Evolutionary conservation across 2,329 filamentous ascomycete genomes (phyloP), one percentile per base, ranked within the genome.

Genomic region (Drechslerella dactyloides): DNA sequence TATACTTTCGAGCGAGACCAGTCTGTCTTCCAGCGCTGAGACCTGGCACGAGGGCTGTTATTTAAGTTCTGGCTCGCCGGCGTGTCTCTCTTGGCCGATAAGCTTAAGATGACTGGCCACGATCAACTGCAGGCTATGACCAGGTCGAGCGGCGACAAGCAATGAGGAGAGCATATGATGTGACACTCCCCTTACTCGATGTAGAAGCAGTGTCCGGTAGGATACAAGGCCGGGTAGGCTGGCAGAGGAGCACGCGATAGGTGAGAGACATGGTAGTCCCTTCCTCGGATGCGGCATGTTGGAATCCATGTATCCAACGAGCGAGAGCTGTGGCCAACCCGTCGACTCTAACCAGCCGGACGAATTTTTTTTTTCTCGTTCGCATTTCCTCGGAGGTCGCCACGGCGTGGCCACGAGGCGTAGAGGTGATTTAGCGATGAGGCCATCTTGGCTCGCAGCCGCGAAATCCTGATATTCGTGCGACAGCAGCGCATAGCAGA

Each of bases 111-210:
- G 46, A 15, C 37, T 42, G 55, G 42, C 44, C 42, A 53, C 40
- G 21, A 30, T 48, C 42, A 27, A 44, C 50, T 42, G 33, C 7
- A 48, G 53, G 46, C 61, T 37, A 42, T 27, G 53, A 40, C 50
- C 46, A 59, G 50, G 66, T 27, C 48, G 27, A 33, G 27, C 27
- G 27, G 27, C 27, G 27, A 33, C 3, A 33, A 8, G 27, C 27
- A 33, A 33, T 3, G 27, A 33, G 8, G 27, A 63, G 51, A 56
- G 53, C 42, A 21, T 42, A 33, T 64, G 66, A 70, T 70, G 54
- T 57, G 66, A 70, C 59, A 70, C 42, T 23, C 17, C 17, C 27
- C n/a, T 60, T 64, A 64, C 66, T 70, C 8, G 42, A 70, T 50
- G 19, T 59, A 59, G 59, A 70, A 70, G 51, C 48, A 56, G 64